Evolutionary conservation across 805 yeast species (phyloP).

Genomic region (Phaffomyces antillensis): DNA sequence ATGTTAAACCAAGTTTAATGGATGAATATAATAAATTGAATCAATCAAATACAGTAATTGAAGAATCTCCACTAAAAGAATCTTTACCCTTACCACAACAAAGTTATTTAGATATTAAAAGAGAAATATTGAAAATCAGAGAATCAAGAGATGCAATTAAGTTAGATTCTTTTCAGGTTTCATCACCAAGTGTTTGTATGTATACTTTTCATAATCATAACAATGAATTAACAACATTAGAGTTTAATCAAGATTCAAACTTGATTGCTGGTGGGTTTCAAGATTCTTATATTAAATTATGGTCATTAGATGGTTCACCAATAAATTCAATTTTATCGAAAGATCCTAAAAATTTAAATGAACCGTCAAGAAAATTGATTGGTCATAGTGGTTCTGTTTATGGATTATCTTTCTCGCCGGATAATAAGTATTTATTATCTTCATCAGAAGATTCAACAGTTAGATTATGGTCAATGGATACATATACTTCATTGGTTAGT

Average conservation of each 20-base stretch:
- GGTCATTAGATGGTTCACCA: conserved; percentile 92
- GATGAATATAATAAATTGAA: conserved; percentile 58
- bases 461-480: conserved; percentile 89
- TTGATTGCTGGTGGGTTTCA: conserved; percentile 91
- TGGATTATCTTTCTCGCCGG: conserved; percentile 87
- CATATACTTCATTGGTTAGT: conserved; percentile 82
- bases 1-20: conserved; percentile 38
- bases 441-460: conserved; percentile 90
- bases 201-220: conserved; percentile 96
- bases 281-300: conserved; percentile 82
- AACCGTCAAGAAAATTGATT: conserved; percentile 44
- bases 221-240: conserved; percentile 77
- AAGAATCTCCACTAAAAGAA: conserved; percentile 67
- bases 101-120: conserved; percentile 70
- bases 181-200: conserved; percentile 94
- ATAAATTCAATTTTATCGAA: conserved; percentile 52
- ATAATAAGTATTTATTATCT: conserved; percentile 70
- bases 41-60: conserved; percentile 21
- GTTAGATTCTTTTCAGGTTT: conserved; percentile 63
- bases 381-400: conserved; percentile 96
- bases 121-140: conserved; percentile 70
- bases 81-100: conserved; percentile 79
- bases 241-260: conserved; percentile 82
- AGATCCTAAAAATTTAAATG: conserved; percentile 39
- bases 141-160: conserved; percentile 74